Base-by-base conservation (phyloP, 305 asterid species). In the Fraxinus sp. region DNA sequence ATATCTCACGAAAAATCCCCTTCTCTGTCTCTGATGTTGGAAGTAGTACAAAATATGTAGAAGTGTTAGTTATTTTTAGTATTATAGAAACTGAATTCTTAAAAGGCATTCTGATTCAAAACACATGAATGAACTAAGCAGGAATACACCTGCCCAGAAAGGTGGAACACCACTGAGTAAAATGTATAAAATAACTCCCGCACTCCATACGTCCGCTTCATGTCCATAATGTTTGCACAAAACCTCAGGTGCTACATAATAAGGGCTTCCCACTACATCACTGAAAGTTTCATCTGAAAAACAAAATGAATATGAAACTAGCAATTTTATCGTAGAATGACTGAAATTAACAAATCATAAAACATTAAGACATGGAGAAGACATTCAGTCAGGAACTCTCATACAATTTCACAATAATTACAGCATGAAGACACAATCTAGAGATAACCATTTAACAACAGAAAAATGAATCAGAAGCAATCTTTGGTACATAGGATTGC, bases 161-260 rank as follows among this genome's bases (percentile, higher is more conserved):
- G 98, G 98, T 36, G 98, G 98, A 83, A 95, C 97, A 8, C 98
- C 98, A 88, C 98, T 92, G 78, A 95, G 97, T 91, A 95, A 89
- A 87, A 95, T 95, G 88, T 93, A 95, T 78, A 95, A 86, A 78
- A 95, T 95, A 80, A 95, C 98, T 75, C 98, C 98, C 1, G 98
- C 98, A 86, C 98, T 95, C 98, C 98, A 95, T 10, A 95, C 98
- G 78, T 95, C 98, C 46, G 98, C 88, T 87, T 93, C 98, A 20
- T 90, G 98, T 82, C 98, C 98, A 88, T 95, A 95, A 84, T 90
- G 92, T 93, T 92, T 93, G 84, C 92, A 91, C 77, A 95, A 84
- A 84, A 95, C 98, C 88, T 95, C 98, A 9, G 98, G 98, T 78
- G 98, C 98, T 80, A 95, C 98, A 74, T 95, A 95, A 83, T 93